phyloP scores from a whole-genome alignment of 208 protist species.

The Leishmania tropica region DNA sequence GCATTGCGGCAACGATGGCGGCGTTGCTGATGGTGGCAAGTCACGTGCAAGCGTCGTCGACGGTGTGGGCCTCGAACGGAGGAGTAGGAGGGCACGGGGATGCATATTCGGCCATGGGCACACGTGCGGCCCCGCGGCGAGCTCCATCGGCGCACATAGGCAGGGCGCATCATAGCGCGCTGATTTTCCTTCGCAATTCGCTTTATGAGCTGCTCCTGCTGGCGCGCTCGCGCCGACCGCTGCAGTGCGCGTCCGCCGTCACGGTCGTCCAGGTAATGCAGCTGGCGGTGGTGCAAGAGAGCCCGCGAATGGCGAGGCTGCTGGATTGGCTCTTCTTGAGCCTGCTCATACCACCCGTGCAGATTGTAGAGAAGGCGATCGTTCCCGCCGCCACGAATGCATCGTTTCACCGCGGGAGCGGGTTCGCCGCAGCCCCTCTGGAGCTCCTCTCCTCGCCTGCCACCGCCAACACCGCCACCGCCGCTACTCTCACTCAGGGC shows the following conservation, averaged over 20 bases:
- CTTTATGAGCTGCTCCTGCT: background rate
- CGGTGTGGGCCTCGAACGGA: constrained; percentile 10
- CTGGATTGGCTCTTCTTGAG: background rate
- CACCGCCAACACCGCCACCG: background rate
- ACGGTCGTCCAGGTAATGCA: constrained; percentile 9
- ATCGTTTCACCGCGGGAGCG: background rate
- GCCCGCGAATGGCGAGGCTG: background rate
- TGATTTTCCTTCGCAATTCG: constrained; percentile 3
- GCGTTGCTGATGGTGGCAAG: constrained; percentile 15
- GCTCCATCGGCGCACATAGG: background rate
- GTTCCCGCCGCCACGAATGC: background rate
- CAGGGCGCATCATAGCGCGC: background rate
- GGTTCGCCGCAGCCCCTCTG: background rate
- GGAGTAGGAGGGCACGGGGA: background rate
- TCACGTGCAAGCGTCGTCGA: constrained; percentile 18
- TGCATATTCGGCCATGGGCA: background rate
- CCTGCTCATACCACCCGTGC: background rate
- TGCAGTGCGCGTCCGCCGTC: background rate
- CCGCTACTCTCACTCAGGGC: background rate
- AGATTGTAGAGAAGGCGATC: background rate
- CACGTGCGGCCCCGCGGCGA: background rate
- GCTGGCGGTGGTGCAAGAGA: constrained; percentile 1
- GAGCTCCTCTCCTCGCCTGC: background rate
- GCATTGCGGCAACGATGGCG: background rate
- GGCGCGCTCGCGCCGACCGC: background rate